Evolutionary conservation across 2,329 filamentous ascomycete species (phyloP).

Genomic region (Phyllosticta capitalensis): DNA sequence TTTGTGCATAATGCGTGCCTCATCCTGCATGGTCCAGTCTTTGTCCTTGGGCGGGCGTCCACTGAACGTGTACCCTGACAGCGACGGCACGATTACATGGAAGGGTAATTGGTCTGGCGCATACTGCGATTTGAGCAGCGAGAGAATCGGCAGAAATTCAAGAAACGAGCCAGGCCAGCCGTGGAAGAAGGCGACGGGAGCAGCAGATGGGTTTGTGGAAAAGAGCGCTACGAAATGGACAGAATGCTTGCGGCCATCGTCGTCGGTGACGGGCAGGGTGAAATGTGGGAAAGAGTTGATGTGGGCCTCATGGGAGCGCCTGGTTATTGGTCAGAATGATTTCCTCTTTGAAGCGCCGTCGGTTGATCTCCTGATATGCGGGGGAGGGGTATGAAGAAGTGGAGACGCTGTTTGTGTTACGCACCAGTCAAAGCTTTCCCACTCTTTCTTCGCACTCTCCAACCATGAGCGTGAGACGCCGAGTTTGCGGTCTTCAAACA

Average conservation of each 20-base stretch:
- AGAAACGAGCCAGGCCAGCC: slow-evolving; percentile 49
- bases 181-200: slow-evolving; percentile 46
- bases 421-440: slow-evolving; percentile 30
- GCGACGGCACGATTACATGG: slow-evolving; percentile 47
- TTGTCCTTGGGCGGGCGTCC: slow-evolving; percentile 36
- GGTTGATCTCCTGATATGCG: neutral
- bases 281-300: slow-evolving; percentile 48
- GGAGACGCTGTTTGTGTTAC: neutral
- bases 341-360: neutral
- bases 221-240: slow-evolving; percentile 50
- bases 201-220: slow-evolving; percentile 42
- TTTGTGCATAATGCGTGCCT: slow-evolving; percentile 39
- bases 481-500: slow-evolving; percentile 19
- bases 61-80: slow-evolving; percentile 48
- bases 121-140: slow-evolving; percentile 39
- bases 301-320: slow-evolving; percentile 22
- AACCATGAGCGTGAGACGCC: slow-evolving; percentile 28
- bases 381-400: neutral
- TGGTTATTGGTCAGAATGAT: neutral
- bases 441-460: slow-evolving; percentile 26
- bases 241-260: slow-evolving; percentile 26
- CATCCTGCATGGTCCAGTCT: slow-evolving; percentile 34
- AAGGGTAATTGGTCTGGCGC: slow-evolving; percentile 43
- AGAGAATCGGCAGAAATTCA: slow-evolving; percentile 47
- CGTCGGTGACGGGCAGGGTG: slow-evolving; percentile 35